Percentiles rank a stretch among this genome's conserved stretches.
These are phyloP conservation scores for Bryoglossum gracile DNA, from an alignment of 495 filamentous ascomycete species.

Conservation along the genomic window DNA sequence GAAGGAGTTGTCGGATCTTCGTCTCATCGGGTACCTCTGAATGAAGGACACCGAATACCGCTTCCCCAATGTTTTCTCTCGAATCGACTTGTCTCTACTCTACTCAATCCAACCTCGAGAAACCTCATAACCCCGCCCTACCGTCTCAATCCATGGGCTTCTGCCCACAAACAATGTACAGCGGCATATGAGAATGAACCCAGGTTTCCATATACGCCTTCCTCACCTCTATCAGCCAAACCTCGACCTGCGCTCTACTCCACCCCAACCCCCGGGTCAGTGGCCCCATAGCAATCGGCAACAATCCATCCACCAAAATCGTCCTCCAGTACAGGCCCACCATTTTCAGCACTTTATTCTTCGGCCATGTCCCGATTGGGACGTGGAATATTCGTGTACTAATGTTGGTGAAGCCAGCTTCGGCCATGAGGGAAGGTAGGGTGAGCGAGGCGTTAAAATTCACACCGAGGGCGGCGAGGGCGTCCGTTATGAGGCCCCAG, in stretches of 20 bases:
- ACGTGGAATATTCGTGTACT: conserved; percentile 52
- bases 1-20: too few species aligned
- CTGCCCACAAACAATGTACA: conserved; percentile 44
- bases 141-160: conserved; percentile 28
- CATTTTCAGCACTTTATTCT: conserved; percentile 53
- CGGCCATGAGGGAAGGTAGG: conserved; percentile 40
- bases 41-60: too few species aligned
- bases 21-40: too few species aligned
- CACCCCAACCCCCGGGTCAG: conserved; percentile 49
- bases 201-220: conserved; percentile 38
- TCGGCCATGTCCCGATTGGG: conserved; percentile 62
- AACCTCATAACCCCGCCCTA: background rate
- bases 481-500: conserved; percentile 38
- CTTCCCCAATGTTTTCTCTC: too few species aligned
- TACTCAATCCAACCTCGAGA: too few species aligned
- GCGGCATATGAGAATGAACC: conserved; percentile 41
- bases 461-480: conserved; percentile 38
- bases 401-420: conserved; percentile 54
- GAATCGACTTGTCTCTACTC: too few species aligned
- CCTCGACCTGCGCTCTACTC: conserved; percentile 38
- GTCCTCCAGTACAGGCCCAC: conserved; percentile 53
- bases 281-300: conserved; percentile 56
- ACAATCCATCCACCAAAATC: conserved; percentile 51
- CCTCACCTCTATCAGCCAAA: conserved; percentile 39
- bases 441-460: conserved; percentile 44